Conservation (phyloP, 306 rosid genomes). For the Rubus idaeus region DNA sequence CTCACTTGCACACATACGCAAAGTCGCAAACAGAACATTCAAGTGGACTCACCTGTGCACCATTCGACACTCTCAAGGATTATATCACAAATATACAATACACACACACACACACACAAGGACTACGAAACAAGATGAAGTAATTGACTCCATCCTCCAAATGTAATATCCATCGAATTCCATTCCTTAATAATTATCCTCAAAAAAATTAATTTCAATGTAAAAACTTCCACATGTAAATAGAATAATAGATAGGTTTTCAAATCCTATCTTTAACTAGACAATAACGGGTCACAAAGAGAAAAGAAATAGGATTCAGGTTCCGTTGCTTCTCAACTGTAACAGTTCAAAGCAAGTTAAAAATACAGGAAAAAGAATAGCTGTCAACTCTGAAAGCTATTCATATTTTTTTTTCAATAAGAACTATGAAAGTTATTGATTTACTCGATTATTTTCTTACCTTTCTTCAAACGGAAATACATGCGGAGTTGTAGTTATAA, state of each 20-base stretch:
- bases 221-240: not conserved
- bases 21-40: not conserved
- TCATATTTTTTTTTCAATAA: not conserved
- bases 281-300: constrained; percentile 2
- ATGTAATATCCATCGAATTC: not conserved
- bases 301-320: not conserved
- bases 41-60: not conserved
- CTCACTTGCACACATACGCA: constrained; percentile 3
- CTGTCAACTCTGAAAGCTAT: not conserved
- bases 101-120: not conserved
- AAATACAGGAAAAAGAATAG: not conserved
- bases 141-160: not conserved
- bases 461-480: constrained; percentile 96
- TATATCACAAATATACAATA: not conserved
- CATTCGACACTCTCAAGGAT: not conserved
- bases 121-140: not conserved
- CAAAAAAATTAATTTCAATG: not conserved
- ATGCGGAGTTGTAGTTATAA: constrained; percentile 77
- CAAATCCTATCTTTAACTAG: not conserved
- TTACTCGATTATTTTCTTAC: constrained; percentile 35
- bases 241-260: not conserved
- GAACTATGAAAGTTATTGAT: not conserved
- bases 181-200: not conserved
- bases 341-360: not conserved
- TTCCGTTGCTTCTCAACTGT: not conserved